Conservation (phyloP, 805 yeast species). For the Candida oleophila region DNA sequence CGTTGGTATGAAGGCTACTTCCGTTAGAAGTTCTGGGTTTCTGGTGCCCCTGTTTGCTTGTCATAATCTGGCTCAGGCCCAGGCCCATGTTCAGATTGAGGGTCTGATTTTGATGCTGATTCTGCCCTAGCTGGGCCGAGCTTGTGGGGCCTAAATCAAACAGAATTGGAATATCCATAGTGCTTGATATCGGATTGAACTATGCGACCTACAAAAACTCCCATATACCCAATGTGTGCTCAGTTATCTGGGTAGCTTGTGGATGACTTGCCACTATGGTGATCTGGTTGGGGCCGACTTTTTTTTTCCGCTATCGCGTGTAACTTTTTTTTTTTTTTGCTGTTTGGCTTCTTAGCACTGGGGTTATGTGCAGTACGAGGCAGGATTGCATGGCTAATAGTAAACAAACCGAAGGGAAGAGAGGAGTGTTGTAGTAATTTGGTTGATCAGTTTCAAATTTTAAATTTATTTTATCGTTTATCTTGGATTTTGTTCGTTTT, state of each 20-base stretch:
- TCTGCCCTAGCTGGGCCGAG: neutral
- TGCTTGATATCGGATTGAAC: neutral
- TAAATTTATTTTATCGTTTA: too few relatives aligned
- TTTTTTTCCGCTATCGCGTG: neutral
- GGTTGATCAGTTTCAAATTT: too few relatives aligned
- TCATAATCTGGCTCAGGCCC: neutral
- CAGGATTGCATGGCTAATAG: neutral
- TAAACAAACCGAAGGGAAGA: neutral
- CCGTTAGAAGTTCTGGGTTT: neutral
- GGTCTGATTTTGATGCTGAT: neutral
- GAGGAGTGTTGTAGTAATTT: neutral
- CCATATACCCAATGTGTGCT: neutral
- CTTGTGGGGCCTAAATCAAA: constrained; percentile 2
- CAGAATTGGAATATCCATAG: constrained; percentile 3
- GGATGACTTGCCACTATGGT: neutral
- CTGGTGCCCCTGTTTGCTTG: neutral
- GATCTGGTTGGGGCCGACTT: too few relatives aligned
- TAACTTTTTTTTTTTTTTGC: neutral
- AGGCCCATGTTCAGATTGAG: neutral
- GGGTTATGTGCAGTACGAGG: neutral
- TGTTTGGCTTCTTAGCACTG: neutral
- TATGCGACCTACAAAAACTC: neutral
- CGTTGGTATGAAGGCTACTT: neutral
- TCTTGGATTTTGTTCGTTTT: too few relatives aligned
- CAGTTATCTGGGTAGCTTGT: neutral